These are phyloP conservation scores for Aurantiochytrium sp. DNA, from an alignment of 108 stramenopile genomes.

Conservation along the genomic window DNA sequence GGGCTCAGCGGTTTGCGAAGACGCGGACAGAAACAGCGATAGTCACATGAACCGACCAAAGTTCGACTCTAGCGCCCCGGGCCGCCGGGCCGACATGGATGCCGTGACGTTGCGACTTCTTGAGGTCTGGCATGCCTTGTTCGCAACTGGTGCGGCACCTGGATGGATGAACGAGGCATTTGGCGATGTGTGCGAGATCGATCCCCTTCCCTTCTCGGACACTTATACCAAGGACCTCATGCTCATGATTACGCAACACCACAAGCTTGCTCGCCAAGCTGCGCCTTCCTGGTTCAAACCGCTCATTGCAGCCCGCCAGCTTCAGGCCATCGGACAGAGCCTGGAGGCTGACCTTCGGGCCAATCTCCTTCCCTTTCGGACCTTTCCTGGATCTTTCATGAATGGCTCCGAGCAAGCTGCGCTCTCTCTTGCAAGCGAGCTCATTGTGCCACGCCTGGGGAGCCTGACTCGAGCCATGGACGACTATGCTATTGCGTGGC, in stretches of 20 bases:
- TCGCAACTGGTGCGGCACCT: not conserved
- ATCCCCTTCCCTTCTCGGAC: not conserved
- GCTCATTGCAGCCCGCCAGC: not conserved
- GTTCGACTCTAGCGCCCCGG: not conserved
- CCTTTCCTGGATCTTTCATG: not conserved
- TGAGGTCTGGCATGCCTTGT: not conserved
- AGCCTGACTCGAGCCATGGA: not conserved
- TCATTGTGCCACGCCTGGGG: not conserved
- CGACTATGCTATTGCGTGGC: not conserved
- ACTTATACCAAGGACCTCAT: not conserved
- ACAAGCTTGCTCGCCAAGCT: not conserved
- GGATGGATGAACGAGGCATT: not conserved
- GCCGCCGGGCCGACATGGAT: not conserved
- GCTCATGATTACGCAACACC: conserved; percentile 6
- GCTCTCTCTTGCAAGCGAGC: not conserved
- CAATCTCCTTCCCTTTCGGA: not conserved
- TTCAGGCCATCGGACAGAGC: not conserved
- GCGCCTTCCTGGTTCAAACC: not conserved
- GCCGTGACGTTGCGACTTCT: not conserved
- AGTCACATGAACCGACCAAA: not conserved
- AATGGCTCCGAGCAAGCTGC: not conserved
- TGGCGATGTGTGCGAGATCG: not conserved
- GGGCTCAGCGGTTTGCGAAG: not conserved
- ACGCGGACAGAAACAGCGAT: not conserved
- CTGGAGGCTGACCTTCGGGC: not conserved